Conservation (phyloP, 1,284 basidiomycete genomes). For the Filobasidium uniguttulatum region DNA sequence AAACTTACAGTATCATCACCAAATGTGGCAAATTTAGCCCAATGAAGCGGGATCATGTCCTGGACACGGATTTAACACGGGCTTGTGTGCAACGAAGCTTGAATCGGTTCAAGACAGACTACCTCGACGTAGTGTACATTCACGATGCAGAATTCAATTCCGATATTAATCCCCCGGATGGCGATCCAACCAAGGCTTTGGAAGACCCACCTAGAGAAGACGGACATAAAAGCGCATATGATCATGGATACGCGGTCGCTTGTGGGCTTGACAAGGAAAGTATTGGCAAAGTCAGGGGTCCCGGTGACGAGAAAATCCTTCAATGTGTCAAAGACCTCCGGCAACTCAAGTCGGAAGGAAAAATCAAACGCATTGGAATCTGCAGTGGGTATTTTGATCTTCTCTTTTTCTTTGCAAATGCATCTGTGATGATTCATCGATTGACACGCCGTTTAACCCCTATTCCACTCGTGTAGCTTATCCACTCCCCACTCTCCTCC, state of each 20-base stretch:
- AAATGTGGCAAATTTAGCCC: conserved; percentile 81
- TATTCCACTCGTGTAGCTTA: conserved; percentile 60
- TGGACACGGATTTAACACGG: conserved; percentile 55
- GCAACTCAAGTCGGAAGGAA: conserved; percentile 61
- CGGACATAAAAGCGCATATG: not conserved
- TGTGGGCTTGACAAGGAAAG: conserved; percentile 27
- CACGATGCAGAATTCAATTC: conserved; percentile 87
- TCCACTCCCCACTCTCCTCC: conserved; percentile 75
- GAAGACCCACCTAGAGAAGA: conserved; percentile 9
- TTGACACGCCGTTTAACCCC: conserved; percentile 66
- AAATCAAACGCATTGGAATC: conserved; percentile 69
- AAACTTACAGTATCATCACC: conserved; percentile 72
- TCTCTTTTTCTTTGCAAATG: not conserved
- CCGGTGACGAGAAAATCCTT: conserved; percentile 67
- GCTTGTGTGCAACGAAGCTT: conserved; percentile 59
- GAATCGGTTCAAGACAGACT: conserved; percentile 58
- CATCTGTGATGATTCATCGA: not conserved
- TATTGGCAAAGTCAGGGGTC: conserved; percentile 45
- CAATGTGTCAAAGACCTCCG: conserved; percentile 58
- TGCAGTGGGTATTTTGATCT: conserved; percentile 46
- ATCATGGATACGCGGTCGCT: not conserved
- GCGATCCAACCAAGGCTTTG: conserved; percentile 34
- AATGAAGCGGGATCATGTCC: conserved; percentile 51
- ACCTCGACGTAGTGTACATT: conserved; percentile 74
- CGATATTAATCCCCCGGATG: conserved; percentile 40